phyloP scores from a whole-genome alignment of 306 rosid genomes.

The Gynostemma pentaphyllum region DNA sequence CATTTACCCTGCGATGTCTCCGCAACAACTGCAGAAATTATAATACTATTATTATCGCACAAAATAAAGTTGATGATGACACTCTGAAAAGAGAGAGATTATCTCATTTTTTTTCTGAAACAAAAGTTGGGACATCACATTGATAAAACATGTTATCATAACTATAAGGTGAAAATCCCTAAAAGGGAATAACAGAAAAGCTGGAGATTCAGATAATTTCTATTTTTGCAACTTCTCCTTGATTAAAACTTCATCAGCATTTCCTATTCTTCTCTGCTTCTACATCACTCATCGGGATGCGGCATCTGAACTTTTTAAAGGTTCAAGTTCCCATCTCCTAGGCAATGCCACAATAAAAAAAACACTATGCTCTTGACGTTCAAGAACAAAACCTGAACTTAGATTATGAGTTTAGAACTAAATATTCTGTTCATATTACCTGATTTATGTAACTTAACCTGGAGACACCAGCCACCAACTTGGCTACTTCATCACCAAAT shows the following conservation, averaged over 20 bases:
- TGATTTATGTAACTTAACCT: constrained; percentile 84
- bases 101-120: background rate
- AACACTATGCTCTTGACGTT: background rate
- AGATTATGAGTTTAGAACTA: constrained; percentile 3
- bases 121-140: background rate
- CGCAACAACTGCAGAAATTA: constrained; percentile 61
- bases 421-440: constrained; percentile 32
- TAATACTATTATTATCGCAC: background rate
- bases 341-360: background rate
- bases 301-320: background rate
- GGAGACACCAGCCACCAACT: constrained; percentile 87
- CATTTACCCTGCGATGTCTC: constrained; percentile 68
- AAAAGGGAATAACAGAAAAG: background rate
- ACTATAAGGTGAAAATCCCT: background rate
- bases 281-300: background rate
- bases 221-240: background rate
- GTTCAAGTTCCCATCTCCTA: background rate
- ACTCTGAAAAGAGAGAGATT: background rate
- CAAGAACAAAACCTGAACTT: background rate
- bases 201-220: background rate
- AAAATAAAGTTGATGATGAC: constrained; percentile 8
- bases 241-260: background rate
- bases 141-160: background rate
- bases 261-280: background rate
- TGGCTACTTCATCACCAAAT: constrained; percentile 77